phyloP scores from a whole-genome alignment of 768 basidiomycete species.

The Boletus huronensis region DNA sequence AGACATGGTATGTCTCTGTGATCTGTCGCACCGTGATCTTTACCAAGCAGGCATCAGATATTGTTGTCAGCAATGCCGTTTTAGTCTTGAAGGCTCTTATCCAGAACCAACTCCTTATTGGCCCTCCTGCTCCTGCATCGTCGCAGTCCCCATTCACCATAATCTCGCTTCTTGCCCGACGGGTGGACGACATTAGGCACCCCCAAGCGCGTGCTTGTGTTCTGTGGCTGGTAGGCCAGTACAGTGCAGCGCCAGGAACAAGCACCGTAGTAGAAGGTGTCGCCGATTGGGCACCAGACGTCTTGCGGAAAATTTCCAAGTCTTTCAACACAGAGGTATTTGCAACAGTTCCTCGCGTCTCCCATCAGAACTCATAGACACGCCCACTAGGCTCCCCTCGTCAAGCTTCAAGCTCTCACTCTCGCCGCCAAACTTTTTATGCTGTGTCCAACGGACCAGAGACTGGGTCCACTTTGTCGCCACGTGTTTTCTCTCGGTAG shows the following conservation, averaged over 20 bases:
- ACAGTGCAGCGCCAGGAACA: slow-evolving; percentile 46
- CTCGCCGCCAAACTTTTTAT: slow-evolving; percentile 84
- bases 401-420: slow-evolving; percentile 82
- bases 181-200: slow-evolving; percentile 77
- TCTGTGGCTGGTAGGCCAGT: slow-evolving; percentile 91
- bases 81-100: slow-evolving; percentile 83
- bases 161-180: slow-evolving; percentile 73
- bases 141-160: slow-evolving; percentile 53
- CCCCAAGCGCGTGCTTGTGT: slow-evolving; percentile 82
- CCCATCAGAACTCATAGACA: background rate
- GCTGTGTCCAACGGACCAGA: slow-evolving; percentile 52
- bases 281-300: slow-evolving; percentile 82
- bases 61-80: slow-evolving; percentile 75
- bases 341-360: background rate
- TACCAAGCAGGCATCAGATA: slow-evolving; percentile 45
- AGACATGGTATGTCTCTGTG: slow-evolving; percentile 52
- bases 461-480: slow-evolving; percentile 51
- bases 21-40: background rate
- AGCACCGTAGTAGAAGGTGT: slow-evolving; percentile 49
- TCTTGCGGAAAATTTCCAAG: slow-evolving; percentile 76
- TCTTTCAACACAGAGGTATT: slow-evolving; percentile 69
- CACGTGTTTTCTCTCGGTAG: slow-evolving; percentile 83
- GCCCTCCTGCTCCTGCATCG: slow-evolving; percentile 27
- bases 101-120: slow-evolving; percentile 54
- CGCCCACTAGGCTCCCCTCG: slow-evolving; percentile 46